A percentile compares a stretch with the other conserved stretches of the same genome.
These are phyloP conservation scores for Colletotrichum magnum DNA, from an alignment of 2,329 filamentous ascomycete species.

Conservation along the genomic window DNA sequence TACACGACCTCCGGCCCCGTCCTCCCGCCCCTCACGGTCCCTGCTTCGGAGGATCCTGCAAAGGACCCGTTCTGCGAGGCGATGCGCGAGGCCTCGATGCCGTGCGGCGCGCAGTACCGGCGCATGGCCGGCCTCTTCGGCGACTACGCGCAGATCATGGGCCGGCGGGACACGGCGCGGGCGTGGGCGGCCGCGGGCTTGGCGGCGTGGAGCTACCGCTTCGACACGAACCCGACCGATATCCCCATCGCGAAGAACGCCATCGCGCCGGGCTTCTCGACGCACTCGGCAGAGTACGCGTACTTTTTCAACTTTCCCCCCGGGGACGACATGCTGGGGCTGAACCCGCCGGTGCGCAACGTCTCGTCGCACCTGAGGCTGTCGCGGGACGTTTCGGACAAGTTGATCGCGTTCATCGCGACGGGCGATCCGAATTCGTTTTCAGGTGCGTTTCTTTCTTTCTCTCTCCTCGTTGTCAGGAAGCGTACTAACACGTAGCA, in stretches of 20 bases:
- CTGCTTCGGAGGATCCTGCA: constrained; percentile 4
- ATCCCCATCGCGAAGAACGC: constrained; percentile 36
- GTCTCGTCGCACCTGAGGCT: constrained; percentile 38
- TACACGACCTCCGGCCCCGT: constrained; percentile 34
- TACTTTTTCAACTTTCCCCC: constrained; percentile 41
- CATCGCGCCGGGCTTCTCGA: constrained; percentile 40
- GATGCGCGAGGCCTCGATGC: constrained; percentile 30
- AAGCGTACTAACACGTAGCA: neutral
- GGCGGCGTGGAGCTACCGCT: constrained; percentile 41
- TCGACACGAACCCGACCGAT: constrained; percentile 43
- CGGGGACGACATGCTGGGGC: constrained; percentile 40
- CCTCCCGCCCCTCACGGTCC: constrained; percentile 40
- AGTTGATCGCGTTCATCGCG: constrained; percentile 40
- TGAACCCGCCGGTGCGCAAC: constrained; percentile 39
- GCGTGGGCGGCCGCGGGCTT: constrained; percentile 36
- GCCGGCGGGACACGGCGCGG: constrained; percentile 31
- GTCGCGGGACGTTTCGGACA: constrained; percentile 37
- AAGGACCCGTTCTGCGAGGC: constrained; percentile 35
- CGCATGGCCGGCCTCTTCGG: constrained; percentile 39
- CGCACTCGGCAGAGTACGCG: constrained; percentile 42
- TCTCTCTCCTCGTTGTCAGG: neutral
- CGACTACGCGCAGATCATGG: constrained; percentile 31
- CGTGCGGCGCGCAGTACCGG: constrained; percentile 40
- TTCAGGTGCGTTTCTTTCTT: constrained; percentile 21
- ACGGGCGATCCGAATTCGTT: constrained; percentile 39